These are phyloP conservation scores for Neurospora intermedia DNA, from an alignment of 495 filamentous ascomycete species.

Conservation along the genomic window DNA sequence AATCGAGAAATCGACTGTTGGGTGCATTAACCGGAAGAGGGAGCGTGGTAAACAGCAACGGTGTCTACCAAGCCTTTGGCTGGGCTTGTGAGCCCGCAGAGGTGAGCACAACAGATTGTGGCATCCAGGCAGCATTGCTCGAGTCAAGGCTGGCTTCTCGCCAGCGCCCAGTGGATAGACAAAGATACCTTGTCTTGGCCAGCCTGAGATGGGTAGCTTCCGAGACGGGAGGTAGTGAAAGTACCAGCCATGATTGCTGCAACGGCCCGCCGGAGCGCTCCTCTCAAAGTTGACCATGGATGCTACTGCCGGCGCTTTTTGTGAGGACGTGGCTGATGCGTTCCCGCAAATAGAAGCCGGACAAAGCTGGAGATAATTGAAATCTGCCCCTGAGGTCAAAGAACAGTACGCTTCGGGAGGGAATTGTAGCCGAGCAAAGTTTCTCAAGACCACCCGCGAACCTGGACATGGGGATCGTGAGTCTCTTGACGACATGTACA, in stretches of 20 bases:
- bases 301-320: not conserved
- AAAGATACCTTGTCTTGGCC: not conserved
- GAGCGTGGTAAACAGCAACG: not conserved
- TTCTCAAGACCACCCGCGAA: not conserved
- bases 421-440: not conserved
- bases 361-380: not conserved
- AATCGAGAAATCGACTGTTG: not conserved
- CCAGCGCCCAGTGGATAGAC: not conserved
- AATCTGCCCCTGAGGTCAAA: not conserved
- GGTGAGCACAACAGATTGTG: not conserved
- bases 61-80: not conserved
- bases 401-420: not conserved
- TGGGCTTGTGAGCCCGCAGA: not conserved
- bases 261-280: not conserved
- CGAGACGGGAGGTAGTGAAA: not conserved
- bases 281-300: not conserved
- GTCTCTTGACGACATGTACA: not conserved
- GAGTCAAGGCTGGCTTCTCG: not conserved
- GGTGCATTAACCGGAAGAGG: not conserved
- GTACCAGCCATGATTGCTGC: not conserved
- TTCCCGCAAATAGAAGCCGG: not conserved
- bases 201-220: not conserved
- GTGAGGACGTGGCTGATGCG: not conserved
- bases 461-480: not conserved
- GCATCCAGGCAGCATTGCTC: not conserved